A percentile compares a stretch with the other conserved stretches of the same genome.
Evolutionary conservation across 2,329 filamentous ascomycete genomes (phyloP).

Genomic region (Ceratocystis ficicola): DNA sequence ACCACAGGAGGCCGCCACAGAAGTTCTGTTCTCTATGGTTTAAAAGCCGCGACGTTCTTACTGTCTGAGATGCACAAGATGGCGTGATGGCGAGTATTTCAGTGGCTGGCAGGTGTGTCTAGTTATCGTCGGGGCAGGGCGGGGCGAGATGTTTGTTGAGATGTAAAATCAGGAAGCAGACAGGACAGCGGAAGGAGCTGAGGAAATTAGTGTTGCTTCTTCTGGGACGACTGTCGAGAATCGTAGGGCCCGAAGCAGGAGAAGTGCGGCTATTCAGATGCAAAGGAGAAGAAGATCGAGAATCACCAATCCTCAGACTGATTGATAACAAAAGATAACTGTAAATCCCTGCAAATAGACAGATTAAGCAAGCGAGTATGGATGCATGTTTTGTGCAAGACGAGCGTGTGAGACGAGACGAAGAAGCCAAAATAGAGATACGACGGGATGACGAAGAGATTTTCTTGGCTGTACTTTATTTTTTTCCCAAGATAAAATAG

Average conservation of each 20-base stretch:
- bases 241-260: too few relatives aligned
- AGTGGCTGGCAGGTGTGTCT: neutral
- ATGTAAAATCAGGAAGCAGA: neutral
- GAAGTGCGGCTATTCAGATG: neutral
- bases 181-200: neutral
- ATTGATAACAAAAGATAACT: slow-evolving; percentile 3
- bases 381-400: neutral
- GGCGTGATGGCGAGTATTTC: neutral
- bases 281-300: neutral
- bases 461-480: neutral
- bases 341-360: neutral
- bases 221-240: too few relatives aligned
- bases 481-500: neutral
- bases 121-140: neutral
- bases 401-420: too few relatives aligned
- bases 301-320: neutral
- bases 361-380: neutral
- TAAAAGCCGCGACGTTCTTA: neutral
- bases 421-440: too few relatives aligned
- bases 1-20: neutral
- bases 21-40: neutral
- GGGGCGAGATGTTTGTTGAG: neutral
- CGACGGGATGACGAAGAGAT: neutral
- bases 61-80: neutral
- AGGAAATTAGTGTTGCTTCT: too few relatives aligned